Evolutionary conservation across 768 basidiomycete species (phyloP).

Genomic region (Podaxis carcinomalis): DNA sequence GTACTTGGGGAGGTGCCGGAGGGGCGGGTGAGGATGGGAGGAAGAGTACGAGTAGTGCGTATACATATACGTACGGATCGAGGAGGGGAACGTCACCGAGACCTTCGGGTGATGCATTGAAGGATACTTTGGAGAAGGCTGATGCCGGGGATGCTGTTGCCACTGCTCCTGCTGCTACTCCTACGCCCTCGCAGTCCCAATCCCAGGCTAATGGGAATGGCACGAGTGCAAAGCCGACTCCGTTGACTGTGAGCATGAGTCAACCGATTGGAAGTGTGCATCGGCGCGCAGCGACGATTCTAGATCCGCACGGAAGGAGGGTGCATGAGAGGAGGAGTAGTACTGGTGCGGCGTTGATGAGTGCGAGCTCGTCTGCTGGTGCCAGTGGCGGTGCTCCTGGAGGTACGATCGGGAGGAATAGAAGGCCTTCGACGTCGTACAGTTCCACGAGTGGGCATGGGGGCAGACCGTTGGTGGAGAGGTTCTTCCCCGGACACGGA

Average conservation of each 20-base stretch:
- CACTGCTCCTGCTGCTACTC: not conserved
- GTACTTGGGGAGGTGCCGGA: constrained; percentile 18
- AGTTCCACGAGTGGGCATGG: constrained; percentile 23
- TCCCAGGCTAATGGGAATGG: constrained; percentile 2
- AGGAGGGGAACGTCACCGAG: constrained; percentile 17
- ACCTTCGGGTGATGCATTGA: constrained; percentile 26
- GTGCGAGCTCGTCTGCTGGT: constrained; percentile 13
- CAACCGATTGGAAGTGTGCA: constrained; percentile 59
- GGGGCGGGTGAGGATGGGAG: constrained; percentile 24
- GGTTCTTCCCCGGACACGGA: constrained; percentile 36
- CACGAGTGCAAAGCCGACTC: constrained; percentile 13
- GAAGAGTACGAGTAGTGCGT: constrained; percentile 47
- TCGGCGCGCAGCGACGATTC: constrained; percentile 71
- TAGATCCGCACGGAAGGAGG: constrained; percentile 62
- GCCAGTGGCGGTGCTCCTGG: constrained; percentile 23
- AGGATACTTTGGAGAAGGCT: constrained; percentile 24
- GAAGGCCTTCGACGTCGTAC: constrained; percentile 70
- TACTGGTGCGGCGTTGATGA: constrained; percentile 58
- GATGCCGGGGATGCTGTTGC: constrained; percentile 19
- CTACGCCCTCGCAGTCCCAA: not conserved
- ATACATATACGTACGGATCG: not conserved
- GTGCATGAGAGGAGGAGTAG: constrained; percentile 77
- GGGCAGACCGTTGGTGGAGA: constrained; percentile 33
- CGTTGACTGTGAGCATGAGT: constrained; percentile 40
- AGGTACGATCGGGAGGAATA: constrained; percentile 62